Conservation (phyloP, 106 monocot species). For the Dendrobium catenatum region DNA sequence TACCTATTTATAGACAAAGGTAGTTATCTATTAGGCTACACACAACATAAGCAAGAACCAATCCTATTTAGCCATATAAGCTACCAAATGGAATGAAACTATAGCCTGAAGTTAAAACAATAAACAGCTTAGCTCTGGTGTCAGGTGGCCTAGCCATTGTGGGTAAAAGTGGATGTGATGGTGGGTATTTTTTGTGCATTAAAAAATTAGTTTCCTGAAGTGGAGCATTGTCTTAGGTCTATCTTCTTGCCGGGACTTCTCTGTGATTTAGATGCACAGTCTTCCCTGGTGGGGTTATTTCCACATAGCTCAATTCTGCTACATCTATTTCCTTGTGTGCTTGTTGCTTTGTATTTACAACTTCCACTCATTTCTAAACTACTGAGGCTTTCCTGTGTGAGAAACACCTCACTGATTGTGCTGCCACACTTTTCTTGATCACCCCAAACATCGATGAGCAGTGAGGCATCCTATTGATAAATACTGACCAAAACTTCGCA, state of each 20-base stretch:
- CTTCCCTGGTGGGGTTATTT: not conserved
- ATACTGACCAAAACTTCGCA: not conserved
- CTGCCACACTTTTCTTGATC: not conserved
- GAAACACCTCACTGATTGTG: not conserved
- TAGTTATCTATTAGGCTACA: too few species aligned
- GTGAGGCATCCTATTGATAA: not conserved
- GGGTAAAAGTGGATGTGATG: not conserved
- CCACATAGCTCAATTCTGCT: not conserved
- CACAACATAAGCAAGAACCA: too few species aligned
- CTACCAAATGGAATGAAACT: too few species aligned
- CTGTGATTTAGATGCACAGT: not conserved
- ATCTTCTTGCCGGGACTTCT: not conserved
- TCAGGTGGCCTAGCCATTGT: not conserved
- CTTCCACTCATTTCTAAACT: not conserved
- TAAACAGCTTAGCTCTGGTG: too few species aligned
- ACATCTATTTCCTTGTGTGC: not conserved
- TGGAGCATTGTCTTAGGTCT: not conserved
- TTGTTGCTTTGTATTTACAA: not conserved
- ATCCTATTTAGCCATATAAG: too few species aligned
- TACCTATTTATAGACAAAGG: too few species aligned
- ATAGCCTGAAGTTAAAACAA: too few species aligned
- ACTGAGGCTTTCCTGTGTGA: not conserved
- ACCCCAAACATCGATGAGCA: not conserved
- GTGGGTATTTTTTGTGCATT: too few species aligned
- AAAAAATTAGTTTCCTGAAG: not conserved